These are phyloP conservation scores for Amanita muscaria DNA, from an alignment of 768 basidiomycete genomes.

Conservation along the genomic window DNA sequence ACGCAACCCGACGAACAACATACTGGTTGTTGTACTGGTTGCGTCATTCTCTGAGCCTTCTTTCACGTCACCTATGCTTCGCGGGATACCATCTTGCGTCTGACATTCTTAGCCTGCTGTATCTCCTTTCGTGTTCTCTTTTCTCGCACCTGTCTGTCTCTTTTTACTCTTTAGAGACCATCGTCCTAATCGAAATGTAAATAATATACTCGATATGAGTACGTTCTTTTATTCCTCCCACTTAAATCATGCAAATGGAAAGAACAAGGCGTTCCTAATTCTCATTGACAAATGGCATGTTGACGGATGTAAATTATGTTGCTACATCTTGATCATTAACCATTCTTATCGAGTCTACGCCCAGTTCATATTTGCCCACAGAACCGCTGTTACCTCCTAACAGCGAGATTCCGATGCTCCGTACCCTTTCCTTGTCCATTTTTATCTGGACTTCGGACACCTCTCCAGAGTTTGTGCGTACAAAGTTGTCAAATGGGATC, in stretches of 20 bases:
- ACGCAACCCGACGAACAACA: slow-evolving; percentile 45
- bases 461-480: slow-evolving; percentile 67
- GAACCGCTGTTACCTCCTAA: slow-evolving; percentile 76
- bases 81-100: slow-evolving; percentile 10
- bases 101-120: slow-evolving; percentile 16
- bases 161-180: background rate
- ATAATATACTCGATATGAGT: background rate
- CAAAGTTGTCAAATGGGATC: slow-evolving; percentile 76
- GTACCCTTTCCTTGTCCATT: slow-evolving; percentile 69
- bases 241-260: background rate
- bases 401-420: slow-evolving; percentile 80
- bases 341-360: slow-evolving; percentile 72
- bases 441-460: slow-evolving; percentile 58
- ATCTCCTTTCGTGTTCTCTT: slow-evolving; percentile 8
- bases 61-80: slow-evolving; percentile 9
- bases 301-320: slow-evolving; percentile 11
- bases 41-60: slow-evolving; percentile 43
- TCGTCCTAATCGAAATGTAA: background rate
- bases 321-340: slow-evolving; percentile 64
- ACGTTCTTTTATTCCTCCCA: slow-evolving; percentile 2
- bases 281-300: no score
- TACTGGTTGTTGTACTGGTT: slow-evolving; percentile 58
- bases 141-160: no score
- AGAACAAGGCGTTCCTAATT: no score
- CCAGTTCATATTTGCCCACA: slow-evolving; percentile 73